Evolutionary conservation across 352 stramenopile species (phyloP).

Genomic region (Phytopythium oedochilum): DNA sequence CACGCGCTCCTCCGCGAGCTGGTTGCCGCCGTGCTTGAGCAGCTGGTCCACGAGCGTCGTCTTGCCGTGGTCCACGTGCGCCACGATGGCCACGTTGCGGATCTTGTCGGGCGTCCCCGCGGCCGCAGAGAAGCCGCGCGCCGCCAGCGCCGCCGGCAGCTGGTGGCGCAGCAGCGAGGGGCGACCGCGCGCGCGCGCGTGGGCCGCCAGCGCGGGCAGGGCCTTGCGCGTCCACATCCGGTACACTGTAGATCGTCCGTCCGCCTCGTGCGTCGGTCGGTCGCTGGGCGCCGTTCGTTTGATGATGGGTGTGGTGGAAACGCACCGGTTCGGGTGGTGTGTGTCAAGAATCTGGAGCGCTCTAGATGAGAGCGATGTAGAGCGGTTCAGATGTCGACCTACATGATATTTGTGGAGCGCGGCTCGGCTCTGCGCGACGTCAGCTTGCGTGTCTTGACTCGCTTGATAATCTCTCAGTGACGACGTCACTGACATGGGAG

Average conservation of each 20-base stretch:
- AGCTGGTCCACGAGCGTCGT: conserved; percentile 98
- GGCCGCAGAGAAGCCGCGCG: conserved; percentile 40
- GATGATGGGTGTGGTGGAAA: conserved; percentile 1
- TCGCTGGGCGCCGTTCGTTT: conserved; percentile 2
- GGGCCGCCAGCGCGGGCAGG: conserved; percentile 29
- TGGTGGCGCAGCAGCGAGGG: conserved; percentile 23
- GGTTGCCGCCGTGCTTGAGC: conserved; percentile 94
- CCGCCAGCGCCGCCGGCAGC: conserved; percentile 11
- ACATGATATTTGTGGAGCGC: neutral
- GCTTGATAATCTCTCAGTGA: too few species aligned
- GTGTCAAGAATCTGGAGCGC: neutral
- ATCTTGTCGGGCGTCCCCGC: conserved; percentile 49
- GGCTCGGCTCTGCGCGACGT: too few species aligned
- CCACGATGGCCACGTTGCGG: conserved; percentile 89
- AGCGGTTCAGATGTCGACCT: too few species aligned
- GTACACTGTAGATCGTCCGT: too few species aligned
- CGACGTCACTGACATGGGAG: too few species aligned
- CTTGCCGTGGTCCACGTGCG: conserved; percentile 99
- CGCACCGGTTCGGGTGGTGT: neutral
- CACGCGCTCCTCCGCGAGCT: conserved; percentile 82
- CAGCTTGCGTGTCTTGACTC: too few species aligned
- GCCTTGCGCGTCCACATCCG: conserved; percentile 64
- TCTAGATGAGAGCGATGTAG: too few species aligned
- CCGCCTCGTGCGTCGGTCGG: conserved; percentile 2
- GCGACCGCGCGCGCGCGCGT: conserved; percentile 20